Base-by-base conservation (phyloP, 805 yeast species). In the Kodamaea restingae region DNA sequence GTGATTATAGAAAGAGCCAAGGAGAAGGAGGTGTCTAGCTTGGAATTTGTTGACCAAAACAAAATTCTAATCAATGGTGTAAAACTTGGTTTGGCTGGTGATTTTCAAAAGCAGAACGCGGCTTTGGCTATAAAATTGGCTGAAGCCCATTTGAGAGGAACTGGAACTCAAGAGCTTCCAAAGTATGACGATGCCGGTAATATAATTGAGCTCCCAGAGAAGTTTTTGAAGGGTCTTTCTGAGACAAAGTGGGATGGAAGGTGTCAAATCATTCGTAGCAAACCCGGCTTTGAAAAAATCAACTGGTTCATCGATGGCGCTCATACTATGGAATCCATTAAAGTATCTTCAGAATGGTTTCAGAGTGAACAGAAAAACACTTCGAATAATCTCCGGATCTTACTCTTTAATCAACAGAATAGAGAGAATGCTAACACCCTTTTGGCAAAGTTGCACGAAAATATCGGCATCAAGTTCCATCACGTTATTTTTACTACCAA, bases 261-360 rank as follows among this genome's bases (percentile, higher is more conserved):
- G 50, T 91, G 98, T 51, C 97, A 95, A 63, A 71, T 78, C 2
- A 60, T 87, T 21, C 71, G 65, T 17, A 66, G 67, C 18, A 61
- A 64, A 11, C 64, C 67, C 17, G 65, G 57, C 2, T 62, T 48
- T 44, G 64, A 58, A 29, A 57, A 62, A 2, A 61, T 82, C 12
- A 75, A 73, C n/a, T 93, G 96, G 95, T 81, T 65, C 47, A 63
- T 91, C 11, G 99, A 93, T 63, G 99, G 99, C 14, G 98, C 98
- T 0, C 99, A 93, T 52, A 93, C 98, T 0, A 65, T 74, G 33
- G 99, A 93, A 53, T 85, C 96, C 43, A 76, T 95, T 17, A 70
- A 70, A 21, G 95, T 81, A n/a, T 85, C 96, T 0, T 73, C 91
- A 0, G 63, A 61, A 7, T 93, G 99, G 99, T 87, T 83, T 51